A percentile compares a stretch with the other conserved stretches of the same genome.
phyloP scores from a whole-genome alignment of 345 rosid species.

The Tarenaya hassleriana region DNA sequence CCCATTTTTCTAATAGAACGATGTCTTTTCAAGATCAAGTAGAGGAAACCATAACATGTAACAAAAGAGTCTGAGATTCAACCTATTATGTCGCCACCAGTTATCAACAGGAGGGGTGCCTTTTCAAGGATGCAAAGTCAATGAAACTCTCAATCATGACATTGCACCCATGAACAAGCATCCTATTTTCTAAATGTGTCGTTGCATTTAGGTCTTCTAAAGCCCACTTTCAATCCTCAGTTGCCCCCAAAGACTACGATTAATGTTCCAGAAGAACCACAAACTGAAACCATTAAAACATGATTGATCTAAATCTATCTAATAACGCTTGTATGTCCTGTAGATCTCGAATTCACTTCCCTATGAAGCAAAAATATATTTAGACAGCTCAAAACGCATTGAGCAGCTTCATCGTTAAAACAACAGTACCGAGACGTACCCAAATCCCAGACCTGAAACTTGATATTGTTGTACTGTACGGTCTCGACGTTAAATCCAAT shows the following conservation, averaged over 20 bases:
- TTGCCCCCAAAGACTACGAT: background rate
- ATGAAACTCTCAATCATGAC: background rate
- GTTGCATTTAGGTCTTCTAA: background rate
- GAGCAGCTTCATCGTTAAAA: background rate
- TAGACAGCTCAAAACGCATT: background rate
- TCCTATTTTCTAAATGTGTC: constrained; percentile 2
- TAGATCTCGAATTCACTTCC: constrained; percentile 1
- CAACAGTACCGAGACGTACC: constrained; percentile 28
- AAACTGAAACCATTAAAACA: background rate
- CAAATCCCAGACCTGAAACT: constrained; percentile 84
- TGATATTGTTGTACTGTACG: constrained; percentile 76
- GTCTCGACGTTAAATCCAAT: constrained; percentile 94
- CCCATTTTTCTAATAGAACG: too few relatives aligned
- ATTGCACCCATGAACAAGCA: background rate
- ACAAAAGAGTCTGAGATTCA: too few relatives aligned
- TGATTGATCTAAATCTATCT: constrained; percentile 7
- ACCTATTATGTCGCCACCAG: too few relatives aligned
- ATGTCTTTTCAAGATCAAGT: too few relatives aligned
- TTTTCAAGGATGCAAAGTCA: too few relatives aligned
- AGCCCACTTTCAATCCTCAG: background rate
- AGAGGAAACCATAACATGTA: too few relatives aligned
- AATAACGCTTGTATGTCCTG: background rate
- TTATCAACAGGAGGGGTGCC: too few relatives aligned
- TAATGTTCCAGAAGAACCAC: background rate
- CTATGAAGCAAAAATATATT: background rate